These are phyloP conservation scores for Taphrina wiesneri DNA, from an alignment of 1,139 yeast species.

Conservation along the genomic window DNA sequence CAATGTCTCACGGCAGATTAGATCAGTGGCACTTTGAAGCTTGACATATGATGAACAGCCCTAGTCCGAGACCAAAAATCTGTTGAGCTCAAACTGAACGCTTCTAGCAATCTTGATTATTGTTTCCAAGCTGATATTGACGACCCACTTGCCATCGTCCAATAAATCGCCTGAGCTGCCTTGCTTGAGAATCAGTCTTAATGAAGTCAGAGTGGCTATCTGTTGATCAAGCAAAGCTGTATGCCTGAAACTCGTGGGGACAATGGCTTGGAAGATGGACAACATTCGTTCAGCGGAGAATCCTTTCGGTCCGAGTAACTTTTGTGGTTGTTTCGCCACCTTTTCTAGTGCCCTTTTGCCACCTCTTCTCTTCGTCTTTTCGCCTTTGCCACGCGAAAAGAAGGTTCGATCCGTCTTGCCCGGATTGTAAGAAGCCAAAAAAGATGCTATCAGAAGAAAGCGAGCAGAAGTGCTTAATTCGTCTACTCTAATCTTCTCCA, in stretches of 20 bases:
- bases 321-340: slow-evolving; percentile 26
- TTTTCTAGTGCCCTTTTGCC: slow-evolving; percentile 8
- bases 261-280: slow-evolving; percentile 64
- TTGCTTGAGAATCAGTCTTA: slow-evolving; percentile 52
- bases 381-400: slow-evolving; percentile 59
- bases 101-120: slow-evolving; percentile 56
- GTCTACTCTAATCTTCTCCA: background rate
- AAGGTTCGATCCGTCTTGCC: slow-evolving; percentile 60
- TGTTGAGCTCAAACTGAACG: slow-evolving; percentile 57
- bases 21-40: slow-evolving; percentile 7
- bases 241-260: slow-evolving; percentile 46
- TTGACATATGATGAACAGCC: background rate
- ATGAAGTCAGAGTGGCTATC: slow-evolving; percentile 60
- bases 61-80: slow-evolving; percentile 48
- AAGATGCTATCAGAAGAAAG: slow-evolving; percentile 61
- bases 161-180: slow-evolving; percentile 58
- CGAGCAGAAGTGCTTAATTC: slow-evolving; percentile 13
- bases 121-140: slow-evolving; percentile 59
- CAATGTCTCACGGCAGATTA: slow-evolving; percentile 22
- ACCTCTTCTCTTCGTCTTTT: slow-evolving; percentile 21
- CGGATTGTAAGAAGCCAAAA: slow-evolving; percentile 67
- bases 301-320: slow-evolving; percentile 55
- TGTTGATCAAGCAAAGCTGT: slow-evolving; percentile 58
- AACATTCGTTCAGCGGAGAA: slow-evolving; percentile 69
- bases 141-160: slow-evolving; percentile 65